A percentile compares a stretch with the other conserved stretches of the same genome.
phyloP scores from a whole-genome alignment of 495 filamentous ascomycete genomes.

The Lasiosphaeriaceae sp. region DNA sequence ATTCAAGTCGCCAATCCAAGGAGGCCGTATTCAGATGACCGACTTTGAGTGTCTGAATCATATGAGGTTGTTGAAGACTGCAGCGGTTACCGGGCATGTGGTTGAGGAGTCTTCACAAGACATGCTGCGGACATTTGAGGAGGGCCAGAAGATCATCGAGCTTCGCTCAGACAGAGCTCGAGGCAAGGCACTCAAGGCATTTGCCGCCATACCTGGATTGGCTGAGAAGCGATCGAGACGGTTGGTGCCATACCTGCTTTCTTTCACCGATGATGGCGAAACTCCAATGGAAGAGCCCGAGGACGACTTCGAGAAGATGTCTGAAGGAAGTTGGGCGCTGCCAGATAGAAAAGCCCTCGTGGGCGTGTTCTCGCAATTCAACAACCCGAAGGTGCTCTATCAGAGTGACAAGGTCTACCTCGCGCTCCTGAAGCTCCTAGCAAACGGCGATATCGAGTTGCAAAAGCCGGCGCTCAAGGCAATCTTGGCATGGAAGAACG shows the following conservation, averaged over 20 bases:
- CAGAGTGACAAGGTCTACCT: conserved; percentile 72
- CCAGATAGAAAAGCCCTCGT: conserved; percentile 76
- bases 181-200: conserved; percentile 72
- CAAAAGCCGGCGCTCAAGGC: conserved; percentile 82
- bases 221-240: conserved; percentile 83
- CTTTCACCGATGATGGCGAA: conserved; percentile 60
- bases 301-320: conserved; percentile 43
- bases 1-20: conserved; percentile 19
- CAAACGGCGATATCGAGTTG: conserved; percentile 83
- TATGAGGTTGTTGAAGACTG: conserved; percentile 47
- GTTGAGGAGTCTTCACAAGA: conserved; percentile 38
- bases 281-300: conserved; percentile 36
- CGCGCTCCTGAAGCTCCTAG: conserved; percentile 66
- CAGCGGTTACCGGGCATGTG: conserved; percentile 36
- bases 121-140: conserved; percentile 49
- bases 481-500: conserved; percentile 82
- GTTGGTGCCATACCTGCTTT: conserved; percentile 80
- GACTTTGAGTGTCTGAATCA: conserved; percentile 84
- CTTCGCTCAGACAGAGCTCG: conserved; percentile 48
- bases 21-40: conserved; percentile 35
- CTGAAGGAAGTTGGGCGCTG: conserved; percentile 48
- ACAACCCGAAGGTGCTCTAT: conserved; percentile 79
- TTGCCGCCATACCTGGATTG: conserved; percentile 65
- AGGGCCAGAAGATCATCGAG: conserved; percentile 42
- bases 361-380: conserved; percentile 76